phyloP scores from a whole-genome alignment of 169 alveolate species.

The Pseudocohnilembus persalinus region DNA sequence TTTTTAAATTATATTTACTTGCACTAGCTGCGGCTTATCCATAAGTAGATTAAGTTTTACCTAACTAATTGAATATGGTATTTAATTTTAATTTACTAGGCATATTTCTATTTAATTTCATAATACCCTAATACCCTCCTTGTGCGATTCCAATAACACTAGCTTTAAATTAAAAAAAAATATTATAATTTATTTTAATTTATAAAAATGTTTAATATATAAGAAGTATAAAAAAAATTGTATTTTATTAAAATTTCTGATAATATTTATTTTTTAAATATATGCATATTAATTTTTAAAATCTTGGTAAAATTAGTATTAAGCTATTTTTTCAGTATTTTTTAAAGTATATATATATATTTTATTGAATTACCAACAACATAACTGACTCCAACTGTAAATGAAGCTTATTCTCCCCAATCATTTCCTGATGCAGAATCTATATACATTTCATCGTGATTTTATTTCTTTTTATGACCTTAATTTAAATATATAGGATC shows the following conservation, averaged over 20 bases:
- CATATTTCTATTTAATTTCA: background rate
- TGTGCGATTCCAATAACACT: background rate
- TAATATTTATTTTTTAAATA: too few species aligned
- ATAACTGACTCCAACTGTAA: conserved; percentile 40
- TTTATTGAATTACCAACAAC: conserved; percentile 16
- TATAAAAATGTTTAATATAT: background rate
- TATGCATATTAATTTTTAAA: background rate
- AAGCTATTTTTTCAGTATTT: background rate
- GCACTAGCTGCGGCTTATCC: conserved; percentile 44
- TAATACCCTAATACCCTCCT: background rate
- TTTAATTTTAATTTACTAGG: conserved; percentile 22
- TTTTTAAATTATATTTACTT: too few species aligned
- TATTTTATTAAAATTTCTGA: background rate
- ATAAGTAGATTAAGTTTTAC: conserved; percentile 18
- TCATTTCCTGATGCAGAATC: conserved; percentile 28
- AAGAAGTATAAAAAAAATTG: background rate
- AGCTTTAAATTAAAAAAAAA: background rate
- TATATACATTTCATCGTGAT: conserved; percentile 8
- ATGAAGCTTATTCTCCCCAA: conserved; percentile 24
- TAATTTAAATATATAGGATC: background rate
- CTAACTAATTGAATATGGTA: conserved; percentile 25
- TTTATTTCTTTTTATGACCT: background rate
- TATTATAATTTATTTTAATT: too few species aligned
- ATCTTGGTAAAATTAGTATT: too few species aligned
- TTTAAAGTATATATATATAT: background rate